A percentile compares a stretch with the other conserved stretches of the same genome.
Evolutionary conservation across 345 rosid species (phyloP).

Genomic region (Reutealis trisperma): DNA sequence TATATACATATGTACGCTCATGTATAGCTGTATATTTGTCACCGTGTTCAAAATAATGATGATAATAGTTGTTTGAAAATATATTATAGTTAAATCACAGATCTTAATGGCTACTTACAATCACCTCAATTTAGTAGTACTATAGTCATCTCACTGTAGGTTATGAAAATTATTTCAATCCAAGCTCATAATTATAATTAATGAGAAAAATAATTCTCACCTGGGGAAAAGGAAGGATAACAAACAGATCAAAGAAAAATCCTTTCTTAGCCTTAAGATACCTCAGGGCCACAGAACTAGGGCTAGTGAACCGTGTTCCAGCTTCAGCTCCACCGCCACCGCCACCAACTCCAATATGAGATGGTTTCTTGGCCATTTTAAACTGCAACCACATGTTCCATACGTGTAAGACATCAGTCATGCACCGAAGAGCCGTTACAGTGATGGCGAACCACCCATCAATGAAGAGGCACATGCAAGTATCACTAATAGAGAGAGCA

Average conservation of each 20-base stretch:
- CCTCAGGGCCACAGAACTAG: slow-evolving; percentile 32
- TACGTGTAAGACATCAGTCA: slow-evolving; percentile 79
- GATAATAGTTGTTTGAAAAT: too few species aligned
- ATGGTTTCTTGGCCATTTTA: slow-evolving; percentile 50
- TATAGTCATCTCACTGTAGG: too few species aligned
- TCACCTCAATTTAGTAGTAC: too few species aligned
- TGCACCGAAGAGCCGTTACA: slow-evolving; percentile 89
- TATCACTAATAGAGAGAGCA: slow-evolving; percentile 66
- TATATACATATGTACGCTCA: background rate
- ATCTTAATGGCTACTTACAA: too few species aligned
- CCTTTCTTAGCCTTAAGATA: slow-evolving; percentile 64
- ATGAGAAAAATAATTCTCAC: slow-evolving; percentile 27
- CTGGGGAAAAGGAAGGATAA: slow-evolving; percentile 89
- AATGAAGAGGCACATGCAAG: slow-evolving; percentile 74
- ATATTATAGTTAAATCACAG: too few species aligned
- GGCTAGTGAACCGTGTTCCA: background rate
- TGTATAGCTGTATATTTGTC: background rate
- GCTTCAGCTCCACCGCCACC: background rate
- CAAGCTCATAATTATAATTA: background rate
- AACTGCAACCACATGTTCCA: slow-evolving; percentile 92
- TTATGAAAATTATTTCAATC: too few species aligned
- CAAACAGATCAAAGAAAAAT: slow-evolving; percentile 82
- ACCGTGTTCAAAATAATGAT: background rate
- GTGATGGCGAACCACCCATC: slow-evolving; percentile 95
- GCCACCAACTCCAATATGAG: background rate